Evolutionary conservation across 2,329 filamentous ascomycete species (phyloP), one percentile per base, ranked within the genome.

Genomic region (Teratosphaeria gauchensis): DNA sequence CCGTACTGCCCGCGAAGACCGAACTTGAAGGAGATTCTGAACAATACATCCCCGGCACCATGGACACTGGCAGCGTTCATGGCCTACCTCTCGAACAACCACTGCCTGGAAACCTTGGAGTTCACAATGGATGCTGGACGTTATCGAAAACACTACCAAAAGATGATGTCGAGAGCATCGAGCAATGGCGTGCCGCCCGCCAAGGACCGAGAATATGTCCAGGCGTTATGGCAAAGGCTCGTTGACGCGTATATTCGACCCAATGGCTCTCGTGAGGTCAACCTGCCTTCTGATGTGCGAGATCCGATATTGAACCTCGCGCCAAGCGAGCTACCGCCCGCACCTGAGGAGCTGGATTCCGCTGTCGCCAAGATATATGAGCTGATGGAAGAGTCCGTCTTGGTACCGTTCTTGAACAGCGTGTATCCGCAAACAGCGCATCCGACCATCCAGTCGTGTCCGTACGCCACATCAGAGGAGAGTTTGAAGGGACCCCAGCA

Each of bases 41-140:
- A 89, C 64, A 94, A 96, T 75, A 84, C 83, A 52, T 89, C 94
- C 38, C 85, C 89, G 8, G 86, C 90, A 48, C 94, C 94, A 65
- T 97, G 90, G 82, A 96, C 92, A 0, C 80, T 96, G 8, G 86
- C 85, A 61, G 92, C 92, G 33, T 97, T 97, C 74, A 97, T 94
- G 84, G 92, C 92, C 58, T 97, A 95, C 69, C 82, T 97, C 3
- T 96, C 92, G 0, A 92, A 95, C 70, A 97, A 97, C 69, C 92
- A 97, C 75, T 99, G 94, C 71, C 79, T 97, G 64, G 94, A 99
- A 74, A 96, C 92, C 1, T 80, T 99, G 46, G 94, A 97, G 71
- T 99, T 99, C 73, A 96, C 92, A 48, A 87, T 96, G 80, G 94
- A 96, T 72, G 89, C 92, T 24, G 88, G 91, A 59, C 84, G 90